Evolutionary conservation across 768 basidiomycete genomes (phyloP), one percentile per base, ranked within the genome.

Genomic region (Sistotremastrum suecicum): DNA sequence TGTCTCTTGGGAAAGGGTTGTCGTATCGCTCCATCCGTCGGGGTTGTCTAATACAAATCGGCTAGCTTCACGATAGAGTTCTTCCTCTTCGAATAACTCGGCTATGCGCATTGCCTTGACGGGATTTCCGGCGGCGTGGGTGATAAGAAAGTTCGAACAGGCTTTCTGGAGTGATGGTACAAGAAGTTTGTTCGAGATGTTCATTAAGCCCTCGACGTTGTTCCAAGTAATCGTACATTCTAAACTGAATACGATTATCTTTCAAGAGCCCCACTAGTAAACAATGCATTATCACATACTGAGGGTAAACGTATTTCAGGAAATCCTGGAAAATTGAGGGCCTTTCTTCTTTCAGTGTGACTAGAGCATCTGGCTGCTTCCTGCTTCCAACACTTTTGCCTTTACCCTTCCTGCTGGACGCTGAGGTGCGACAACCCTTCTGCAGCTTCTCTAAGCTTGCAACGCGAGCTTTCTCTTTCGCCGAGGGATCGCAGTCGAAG

Each of bases 191-290:
- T 86, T 79, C 2, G 88, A 80, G 20, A 94, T 82, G 56, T 91
- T 87, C 77, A 91, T 83, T 37, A 89, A 72, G 37, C 82, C 81
- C 54, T 88, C 89, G 30, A 89, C 92, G 59, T 95, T 95, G 54
- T 87, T 85, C 88, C 91, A 97, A 0, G 87, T 83, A 45, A 94
- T 90, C 6, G 86, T 86, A 63, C 90, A 94, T 51, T 90, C 84
- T 45, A 92, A 69, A 51, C 83, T 86, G 54, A 31, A 39, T 20
- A 28, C 37, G 36, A 42, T 34, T 43, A 53, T 6, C 49, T 41
- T 35, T 41, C 34, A 43, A 50, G 36, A 41, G 35, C 38, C 37
- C 9, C 44, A 47, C 8, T 1, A 44, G 40, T 6, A 34, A 45
- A 8, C 29, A 6, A 10, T 37, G 2, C 34, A 45, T 30, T 9